Evolutionary conservation across 1,284 basidiomycete species (phyloP).

Genomic region (Boletus semigastroideus): DNA sequence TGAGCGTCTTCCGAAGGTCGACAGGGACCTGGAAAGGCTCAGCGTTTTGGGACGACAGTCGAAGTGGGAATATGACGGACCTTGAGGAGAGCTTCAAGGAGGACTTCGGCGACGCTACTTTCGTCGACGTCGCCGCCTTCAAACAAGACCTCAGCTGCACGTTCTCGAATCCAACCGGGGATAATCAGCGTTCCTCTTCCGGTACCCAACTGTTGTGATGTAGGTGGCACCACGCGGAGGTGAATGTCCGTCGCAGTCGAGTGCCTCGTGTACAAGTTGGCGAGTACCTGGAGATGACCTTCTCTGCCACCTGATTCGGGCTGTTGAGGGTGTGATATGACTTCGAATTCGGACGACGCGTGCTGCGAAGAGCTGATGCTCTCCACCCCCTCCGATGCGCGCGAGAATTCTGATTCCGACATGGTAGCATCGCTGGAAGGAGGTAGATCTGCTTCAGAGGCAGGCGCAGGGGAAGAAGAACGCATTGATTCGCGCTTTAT

Average conservation of each 20-base stretch:
- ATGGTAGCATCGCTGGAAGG: constrained; percentile 52
- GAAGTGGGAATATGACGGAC: constrained; percentile 38
- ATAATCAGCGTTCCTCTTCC: constrained; percentile 80
- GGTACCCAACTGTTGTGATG: constrained; percentile 62
- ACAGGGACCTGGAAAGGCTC: constrained; percentile 66
- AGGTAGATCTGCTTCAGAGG: constrained; percentile 54
- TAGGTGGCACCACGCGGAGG: constrained; percentile 64
- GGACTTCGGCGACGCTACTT: constrained; percentile 75
- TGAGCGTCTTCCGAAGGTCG: constrained; percentile 81
- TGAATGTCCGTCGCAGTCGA: constrained; percentile 73
- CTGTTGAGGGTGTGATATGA: constrained; percentile 42
- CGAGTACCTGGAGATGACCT: constrained; percentile 59
- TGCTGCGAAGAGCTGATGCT: constrained; percentile 50
- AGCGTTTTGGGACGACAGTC: neutral
- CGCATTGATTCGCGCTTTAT: constrained; percentile 37
- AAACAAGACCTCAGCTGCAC: constrained; percentile 88
- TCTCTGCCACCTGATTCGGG: constrained; percentile 36
- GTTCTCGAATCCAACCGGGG: constrained; percentile 93
- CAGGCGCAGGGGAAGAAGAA: constrained; percentile 41
- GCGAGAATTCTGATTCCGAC: constrained; percentile 67
- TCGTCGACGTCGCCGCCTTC: constrained; percentile 88
- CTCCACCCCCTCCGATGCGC: constrained; percentile 48
- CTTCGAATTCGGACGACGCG: constrained; percentile 60
- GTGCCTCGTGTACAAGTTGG: constrained; percentile 66
- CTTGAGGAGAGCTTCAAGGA: constrained; percentile 78